A percentile compares a stretch with the other conserved stretches of the same genome.
Evolutionary conservation across 495 filamentous ascomycete genomes (phyloP).

Genomic region (Penicillium mononematosum): DNA sequence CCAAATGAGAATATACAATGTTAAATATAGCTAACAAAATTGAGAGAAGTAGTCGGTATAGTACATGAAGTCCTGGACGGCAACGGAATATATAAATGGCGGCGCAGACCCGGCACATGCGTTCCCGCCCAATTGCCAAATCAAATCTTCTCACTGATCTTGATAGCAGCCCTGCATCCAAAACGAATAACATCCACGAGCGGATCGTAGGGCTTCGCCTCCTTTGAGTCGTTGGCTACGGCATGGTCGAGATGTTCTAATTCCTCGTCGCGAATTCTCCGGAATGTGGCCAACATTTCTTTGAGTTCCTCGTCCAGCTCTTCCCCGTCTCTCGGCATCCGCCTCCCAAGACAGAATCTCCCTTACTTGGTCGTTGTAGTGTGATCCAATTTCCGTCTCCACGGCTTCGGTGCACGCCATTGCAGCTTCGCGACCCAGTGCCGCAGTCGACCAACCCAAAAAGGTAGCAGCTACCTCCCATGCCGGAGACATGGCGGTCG

Average conservation of each 20-base stretch:
- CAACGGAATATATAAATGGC: constrained; percentile 3
- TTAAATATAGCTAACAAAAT: not conserved
- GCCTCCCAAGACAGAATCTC: constrained; percentile 76
- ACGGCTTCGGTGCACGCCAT: constrained; percentile 99
- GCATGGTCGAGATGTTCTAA: constrained; percentile 96
- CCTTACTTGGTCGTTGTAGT: constrained; percentile 92
- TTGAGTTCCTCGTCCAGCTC: constrained; percentile 76
- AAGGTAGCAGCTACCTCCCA: constrained; percentile 84
- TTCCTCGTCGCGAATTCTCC: constrained; percentile 91
- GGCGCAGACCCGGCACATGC: not conserved
- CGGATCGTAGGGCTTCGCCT: constrained; percentile 83
- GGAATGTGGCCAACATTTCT: constrained; percentile 68
- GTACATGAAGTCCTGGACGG: constrained; percentile 7
- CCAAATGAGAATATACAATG: not conserved
- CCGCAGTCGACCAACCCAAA: constrained; percentile 82
- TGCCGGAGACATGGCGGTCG: constrained; percentile 89
- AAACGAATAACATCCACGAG: constrained; percentile 84
- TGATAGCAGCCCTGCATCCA: constrained; percentile 89
- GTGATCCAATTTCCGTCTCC: constrained; percentile 94
- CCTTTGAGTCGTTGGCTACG: constrained; percentile 84
- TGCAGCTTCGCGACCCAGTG: constrained; percentile 90
- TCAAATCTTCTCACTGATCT: constrained; percentile 83
- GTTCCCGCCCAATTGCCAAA: not conserved
- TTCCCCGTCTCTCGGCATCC: constrained; percentile 56
- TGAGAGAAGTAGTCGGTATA: not conserved